Base-by-base conservation (phyloP, 306 rosid species). In the Canavalia gladiata region DNA sequence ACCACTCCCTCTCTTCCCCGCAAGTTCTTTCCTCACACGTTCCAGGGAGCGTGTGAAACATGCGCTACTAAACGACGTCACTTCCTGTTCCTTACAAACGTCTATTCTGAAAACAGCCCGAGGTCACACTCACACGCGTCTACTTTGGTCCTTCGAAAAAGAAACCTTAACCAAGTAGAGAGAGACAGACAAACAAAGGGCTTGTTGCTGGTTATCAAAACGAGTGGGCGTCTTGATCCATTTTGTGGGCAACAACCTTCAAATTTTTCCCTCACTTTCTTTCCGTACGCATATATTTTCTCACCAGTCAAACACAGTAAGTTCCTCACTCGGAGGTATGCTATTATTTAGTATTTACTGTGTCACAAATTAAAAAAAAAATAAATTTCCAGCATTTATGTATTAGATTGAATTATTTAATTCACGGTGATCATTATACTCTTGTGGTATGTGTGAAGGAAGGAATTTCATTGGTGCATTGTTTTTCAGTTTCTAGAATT, bases 221-320 rank as follows among this genome's bases (percentile, higher is more conserved):
- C 64, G 76, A 43, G 86, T 49, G 86, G 89, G 86, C 86, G 84
- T 80, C 87, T 82, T 69, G 80, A 85, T 86, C 84, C 83, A 76
- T 83, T 82, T 72, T 75, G 57, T 42, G 28, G 69, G 60, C 79
- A 60, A 68, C 51, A 28, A 72, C 84, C 77, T 88, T 80, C 74
- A 83, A 85, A 8, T 18, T 12, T 29, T 81, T 83, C 84, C 85
- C 86, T 67, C 84, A 80, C 63, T 83, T 83, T 82, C 74, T 71
- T 5, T 39, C 47, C 71, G 9, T 8, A n/a, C 34, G 29, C 28
- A 29, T 6, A 30, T 47, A 29, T 3, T 72, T 69, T 67, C 77
- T 68, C 57, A 18, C 28, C 82, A 59, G 30, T 45, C 78, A 76
- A 30, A 76, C 78, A 18, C 68, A 52, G 35, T 43, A 31, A 83